These are phyloP conservation scores for Firmiana major DNA, from an alignment of 345 rosid species.

Conservation along the genomic window DNA sequence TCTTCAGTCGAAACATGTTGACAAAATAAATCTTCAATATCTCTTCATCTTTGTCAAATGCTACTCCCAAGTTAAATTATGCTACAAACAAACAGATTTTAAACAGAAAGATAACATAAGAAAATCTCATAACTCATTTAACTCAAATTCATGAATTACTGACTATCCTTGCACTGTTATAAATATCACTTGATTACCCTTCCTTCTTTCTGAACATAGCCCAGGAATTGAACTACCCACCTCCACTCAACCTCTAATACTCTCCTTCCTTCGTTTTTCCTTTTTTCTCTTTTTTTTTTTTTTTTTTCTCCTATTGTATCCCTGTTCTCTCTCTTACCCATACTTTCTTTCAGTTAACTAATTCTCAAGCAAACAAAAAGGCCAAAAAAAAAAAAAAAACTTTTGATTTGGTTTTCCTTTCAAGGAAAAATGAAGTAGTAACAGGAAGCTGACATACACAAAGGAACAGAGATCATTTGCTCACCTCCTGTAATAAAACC, in stretches of 20 bases:
- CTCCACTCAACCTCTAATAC: not conserved
- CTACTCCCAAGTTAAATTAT: not conserved
- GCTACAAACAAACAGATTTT: not conserved
- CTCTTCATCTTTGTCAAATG: not conserved
- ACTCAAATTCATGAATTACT: not conserved
- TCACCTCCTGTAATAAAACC: conserved; percentile 40
- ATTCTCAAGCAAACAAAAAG: conserved; percentile 10
- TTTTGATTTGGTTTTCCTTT: not conserved
- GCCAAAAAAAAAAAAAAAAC: not conserved
- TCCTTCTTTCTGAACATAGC: not conserved
- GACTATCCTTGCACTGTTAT: not conserved
- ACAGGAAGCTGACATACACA: not conserved
- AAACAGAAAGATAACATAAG: not conserved
- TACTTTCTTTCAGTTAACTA: not conserved
- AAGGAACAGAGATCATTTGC: conserved; percentile 14
- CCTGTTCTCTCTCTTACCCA: not conserved
- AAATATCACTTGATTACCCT: not conserved
- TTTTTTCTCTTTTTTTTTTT: not conserved
- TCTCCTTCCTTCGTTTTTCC: not conserved
- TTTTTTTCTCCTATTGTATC: not conserved
- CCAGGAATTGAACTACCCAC: not conserved
- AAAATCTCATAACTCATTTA: not conserved
- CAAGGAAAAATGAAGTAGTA: not conserved
- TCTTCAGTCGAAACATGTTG: not conserved
- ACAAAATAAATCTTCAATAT: not conserved